phyloP scores from a whole-genome alignment of 306 rosid genomes.

The Lotus japonicus region DNA sequence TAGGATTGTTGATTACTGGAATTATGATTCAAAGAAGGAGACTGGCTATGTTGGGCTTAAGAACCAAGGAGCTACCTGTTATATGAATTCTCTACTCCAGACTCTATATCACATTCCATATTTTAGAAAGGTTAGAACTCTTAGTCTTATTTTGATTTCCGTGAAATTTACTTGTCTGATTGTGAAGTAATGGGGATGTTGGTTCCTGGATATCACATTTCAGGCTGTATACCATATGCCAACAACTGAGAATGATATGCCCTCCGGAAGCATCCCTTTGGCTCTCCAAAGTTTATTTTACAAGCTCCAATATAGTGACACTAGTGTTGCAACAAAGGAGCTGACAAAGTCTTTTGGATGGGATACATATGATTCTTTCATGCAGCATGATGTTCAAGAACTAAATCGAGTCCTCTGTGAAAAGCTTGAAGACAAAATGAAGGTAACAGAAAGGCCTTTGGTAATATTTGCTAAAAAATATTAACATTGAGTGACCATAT shows the following conservation, averaged over 20 bases:
- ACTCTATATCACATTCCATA: slow-evolving; percentile 76
- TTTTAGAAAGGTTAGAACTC: slow-evolving; percentile 60
- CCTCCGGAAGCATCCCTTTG: slow-evolving; percentile 75
- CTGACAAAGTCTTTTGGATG: slow-evolving; percentile 83
- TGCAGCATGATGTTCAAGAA: slow-evolving; percentile 91
- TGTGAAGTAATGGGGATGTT: slow-evolving; percentile 9
- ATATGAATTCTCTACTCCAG: slow-evolving; percentile 80
- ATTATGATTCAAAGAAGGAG: slow-evolving; percentile 77
- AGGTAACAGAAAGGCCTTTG: slow-evolving; percentile 29
- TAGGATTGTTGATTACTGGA: slow-evolving; percentile 73
- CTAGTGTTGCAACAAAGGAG: slow-evolving; percentile 81
- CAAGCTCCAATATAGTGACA: slow-evolving; percentile 76
- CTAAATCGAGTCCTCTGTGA: slow-evolving; percentile 69
- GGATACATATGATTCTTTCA: slow-evolving; percentile 83
- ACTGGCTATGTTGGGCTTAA: slow-evolving; percentile 84
- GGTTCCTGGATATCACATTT: slow-evolving; percentile 27
- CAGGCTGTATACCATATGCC: slow-evolving; percentile 95
- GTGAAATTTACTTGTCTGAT: slow-evolving; percentile 9
- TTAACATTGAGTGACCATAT: neutral
- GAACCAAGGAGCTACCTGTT: slow-evolving; percentile 87
- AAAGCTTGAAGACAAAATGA: slow-evolving; percentile 86
- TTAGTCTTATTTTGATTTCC: neutral
- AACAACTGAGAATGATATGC: slow-evolving; percentile 78
- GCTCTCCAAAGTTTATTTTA: slow-evolving; percentile 78
- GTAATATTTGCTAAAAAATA: neutral